These are phyloP conservation scores for Gracilaria domingensis DNA, from an alignment of 23 red algal species.

Conservation along the genomic window DNA sequence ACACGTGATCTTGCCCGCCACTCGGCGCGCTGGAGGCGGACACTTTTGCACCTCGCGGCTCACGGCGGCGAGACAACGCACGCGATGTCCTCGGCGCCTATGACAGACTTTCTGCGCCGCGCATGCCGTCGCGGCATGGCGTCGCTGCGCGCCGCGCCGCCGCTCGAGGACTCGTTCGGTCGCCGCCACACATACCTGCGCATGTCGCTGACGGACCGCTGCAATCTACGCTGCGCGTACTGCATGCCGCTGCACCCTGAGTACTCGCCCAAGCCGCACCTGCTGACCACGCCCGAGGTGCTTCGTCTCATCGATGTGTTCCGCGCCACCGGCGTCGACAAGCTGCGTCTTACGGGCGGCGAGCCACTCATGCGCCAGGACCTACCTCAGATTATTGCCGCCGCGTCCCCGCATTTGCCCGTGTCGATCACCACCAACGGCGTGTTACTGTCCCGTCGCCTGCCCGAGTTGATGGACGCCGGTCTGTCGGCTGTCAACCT, in stretches of 20 bases:
- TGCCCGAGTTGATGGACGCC: slow-evolving; percentile 51
- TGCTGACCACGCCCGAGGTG: slow-evolving; percentile 75
- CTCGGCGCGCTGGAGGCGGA: no score
- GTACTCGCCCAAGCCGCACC: slow-evolving; percentile 55
- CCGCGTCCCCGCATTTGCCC: neutral
- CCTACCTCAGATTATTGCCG: neutral
- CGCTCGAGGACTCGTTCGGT: slow-evolving; percentile 79
- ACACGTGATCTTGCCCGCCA: no score
- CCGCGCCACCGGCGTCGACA: slow-evolving; percentile 50
- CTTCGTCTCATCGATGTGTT: slow-evolving; percentile 67
- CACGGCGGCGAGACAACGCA: no score
- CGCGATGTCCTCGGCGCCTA: no score
- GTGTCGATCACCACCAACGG: slow-evolving; percentile 92
- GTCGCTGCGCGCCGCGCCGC: neutral
- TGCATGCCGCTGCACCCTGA: slow-evolving; percentile 88
- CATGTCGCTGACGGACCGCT: slow-evolving; percentile 92
- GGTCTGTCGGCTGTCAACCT: slow-evolving; percentile 84
- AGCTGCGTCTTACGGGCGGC: slow-evolving; percentile 94
- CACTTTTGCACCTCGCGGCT: no score
- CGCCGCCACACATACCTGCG: slow-evolving; percentile 90
- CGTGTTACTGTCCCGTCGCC: slow-evolving; percentile 48
- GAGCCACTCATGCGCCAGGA: slow-evolving; percentile 88
- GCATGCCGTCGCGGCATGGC: neutral
- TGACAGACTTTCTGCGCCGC: no score
- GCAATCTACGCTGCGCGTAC: slow-evolving; percentile 95